These are phyloP conservation scores for Fagus sylvatica DNA, from an alignment of 306 rosid species.

Conservation along the genomic window DNA sequence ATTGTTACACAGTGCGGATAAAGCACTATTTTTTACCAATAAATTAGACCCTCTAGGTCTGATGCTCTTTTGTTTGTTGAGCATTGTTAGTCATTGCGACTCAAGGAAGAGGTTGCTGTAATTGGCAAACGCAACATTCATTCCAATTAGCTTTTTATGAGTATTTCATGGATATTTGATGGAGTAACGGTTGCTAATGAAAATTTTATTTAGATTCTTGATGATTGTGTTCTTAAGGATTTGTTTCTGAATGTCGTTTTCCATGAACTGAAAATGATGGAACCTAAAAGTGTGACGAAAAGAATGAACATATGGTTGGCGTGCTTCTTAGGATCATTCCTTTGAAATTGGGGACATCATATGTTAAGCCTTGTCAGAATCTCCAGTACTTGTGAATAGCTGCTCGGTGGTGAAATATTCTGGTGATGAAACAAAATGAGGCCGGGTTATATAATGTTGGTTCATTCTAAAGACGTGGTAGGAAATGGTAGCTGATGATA, in stretches of 20 bases:
- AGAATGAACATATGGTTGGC: no score
- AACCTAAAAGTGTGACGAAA: no score
- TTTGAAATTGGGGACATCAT: no score
- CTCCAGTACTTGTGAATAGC: no score
- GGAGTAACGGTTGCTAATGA: slow-evolving; percentile 25
- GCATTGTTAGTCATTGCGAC: slow-evolving; percentile 33
- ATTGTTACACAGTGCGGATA: slow-evolving; percentile 33
- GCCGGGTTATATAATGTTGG: no score
- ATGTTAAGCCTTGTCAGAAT: no score
- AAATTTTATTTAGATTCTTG: background rate
- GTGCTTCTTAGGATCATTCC: no score
- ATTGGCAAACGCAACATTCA: slow-evolving; percentile 39
- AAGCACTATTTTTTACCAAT: slow-evolving; percentile 46
- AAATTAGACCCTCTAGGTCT: slow-evolving; percentile 47
- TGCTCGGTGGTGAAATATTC: no score
- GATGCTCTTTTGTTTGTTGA: slow-evolving; percentile 46
- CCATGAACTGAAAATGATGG: background rate
- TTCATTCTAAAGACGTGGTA: no score
- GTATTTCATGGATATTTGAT: background rate
- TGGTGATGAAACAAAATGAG: no score
- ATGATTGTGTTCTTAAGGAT: background rate
- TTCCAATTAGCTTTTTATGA: slow-evolving; percentile 22
- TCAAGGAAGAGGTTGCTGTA: slow-evolving; percentile 35
- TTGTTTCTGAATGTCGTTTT: background rate
- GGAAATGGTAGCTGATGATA: no score